phyloP scores from a whole-genome alignment of 2,329 filamentous ascomycete genomes.

The Periconia sp. region DNA sequence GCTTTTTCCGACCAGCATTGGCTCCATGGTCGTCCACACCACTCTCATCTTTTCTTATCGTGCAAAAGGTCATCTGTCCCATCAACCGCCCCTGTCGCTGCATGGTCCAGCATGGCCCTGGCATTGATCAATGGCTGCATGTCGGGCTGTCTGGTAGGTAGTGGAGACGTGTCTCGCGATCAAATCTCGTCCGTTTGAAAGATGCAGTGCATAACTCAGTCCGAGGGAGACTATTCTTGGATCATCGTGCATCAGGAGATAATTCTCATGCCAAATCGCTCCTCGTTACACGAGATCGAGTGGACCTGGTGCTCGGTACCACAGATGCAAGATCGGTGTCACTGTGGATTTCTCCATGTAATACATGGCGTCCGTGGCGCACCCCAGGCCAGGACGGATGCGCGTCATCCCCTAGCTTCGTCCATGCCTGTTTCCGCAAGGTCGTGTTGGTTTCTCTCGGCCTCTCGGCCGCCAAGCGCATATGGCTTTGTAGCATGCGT shows the following conservation, averaged over 20 bases:
- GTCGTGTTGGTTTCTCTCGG: background rate
- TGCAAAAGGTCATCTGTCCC: too few species aligned
- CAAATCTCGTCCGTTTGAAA: background rate
- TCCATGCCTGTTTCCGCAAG: conserved; percentile 20
- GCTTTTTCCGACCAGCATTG: too few species aligned
- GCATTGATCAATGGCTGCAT: too few species aligned
- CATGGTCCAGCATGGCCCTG: too few species aligned
- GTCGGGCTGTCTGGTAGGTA: too few species aligned
- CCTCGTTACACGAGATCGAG: conserved; percentile 41
- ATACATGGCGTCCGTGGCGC: conserved; percentile 39
- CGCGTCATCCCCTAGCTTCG: conserved; percentile 36
- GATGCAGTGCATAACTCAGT: conserved; percentile 1
- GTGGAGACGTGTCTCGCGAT: conserved; percentile 6
- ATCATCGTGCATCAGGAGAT: conserved; percentile 15
- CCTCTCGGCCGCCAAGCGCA: conserved; percentile 25
- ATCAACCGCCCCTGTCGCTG: too few species aligned
- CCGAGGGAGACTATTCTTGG: conserved; percentile 17
- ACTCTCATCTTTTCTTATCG: too few species aligned
- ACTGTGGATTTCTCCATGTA: conserved; percentile 34
- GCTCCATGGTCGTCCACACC: too few species aligned
- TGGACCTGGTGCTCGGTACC: conserved; percentile 43
- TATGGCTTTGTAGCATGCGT: conserved; percentile 39
- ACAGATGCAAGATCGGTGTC: conserved; percentile 46
- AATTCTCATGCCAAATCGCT: conserved; percentile 22
- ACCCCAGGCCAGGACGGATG: conserved; percentile 33